Percentiles rank a stretch among this genome's conserved stretches.
Conservation (phyloP, 805 yeast genomes). For the Cyberlindnera xylosilytica region DNA sequence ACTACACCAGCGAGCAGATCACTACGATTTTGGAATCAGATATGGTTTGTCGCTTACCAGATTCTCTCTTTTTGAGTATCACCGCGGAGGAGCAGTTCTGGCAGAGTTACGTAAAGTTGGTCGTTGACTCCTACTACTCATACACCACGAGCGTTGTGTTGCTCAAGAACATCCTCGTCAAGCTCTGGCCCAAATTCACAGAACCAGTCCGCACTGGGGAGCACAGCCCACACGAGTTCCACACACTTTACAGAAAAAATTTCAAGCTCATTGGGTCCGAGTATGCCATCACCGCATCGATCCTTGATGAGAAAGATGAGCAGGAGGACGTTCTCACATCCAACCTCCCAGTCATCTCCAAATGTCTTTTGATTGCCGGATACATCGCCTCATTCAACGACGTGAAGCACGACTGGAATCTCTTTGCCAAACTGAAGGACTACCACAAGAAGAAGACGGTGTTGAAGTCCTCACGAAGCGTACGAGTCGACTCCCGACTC, state of each 20-base stretch:
- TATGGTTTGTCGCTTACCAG: constrained; percentile 14
- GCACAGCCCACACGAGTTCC: constrained; percentile 18
- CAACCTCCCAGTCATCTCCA: constrained; percentile 58
- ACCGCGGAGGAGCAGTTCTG: constrained; percentile 16
- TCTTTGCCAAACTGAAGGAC: constrained; percentile 63
- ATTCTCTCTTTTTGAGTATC: not conserved
- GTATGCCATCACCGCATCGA: constrained; percentile 26
- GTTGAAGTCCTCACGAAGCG: constrained; percentile 37
- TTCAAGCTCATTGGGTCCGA: constrained; percentile 31
- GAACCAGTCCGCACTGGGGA: constrained; percentile 18
- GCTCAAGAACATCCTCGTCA: constrained; percentile 17
- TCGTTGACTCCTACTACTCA: constrained; percentile 24
- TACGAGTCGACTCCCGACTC: constrained; percentile 52
- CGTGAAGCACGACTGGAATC: constrained; percentile 61
- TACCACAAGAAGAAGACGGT: constrained; percentile 35
- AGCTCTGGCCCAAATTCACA: constrained; percentile 24
- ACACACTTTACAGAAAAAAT: constrained; percentile 29
- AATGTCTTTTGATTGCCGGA: constrained; percentile 75
- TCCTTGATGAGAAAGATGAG: constrained; percentile 17
- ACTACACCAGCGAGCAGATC: constrained; percentile 17
- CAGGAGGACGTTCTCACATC: constrained; percentile 20
- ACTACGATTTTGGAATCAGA: constrained; percentile 8
- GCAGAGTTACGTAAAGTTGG: constrained; percentile 22
- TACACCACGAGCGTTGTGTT: constrained; percentile 22
- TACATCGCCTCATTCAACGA: constrained; percentile 79